Percentiles rank a stretch among this genome's conserved stretches.
Conservation (phyloP, 2,329 filamentous ascomycete genomes). For the Fusarium longipes region DNA sequence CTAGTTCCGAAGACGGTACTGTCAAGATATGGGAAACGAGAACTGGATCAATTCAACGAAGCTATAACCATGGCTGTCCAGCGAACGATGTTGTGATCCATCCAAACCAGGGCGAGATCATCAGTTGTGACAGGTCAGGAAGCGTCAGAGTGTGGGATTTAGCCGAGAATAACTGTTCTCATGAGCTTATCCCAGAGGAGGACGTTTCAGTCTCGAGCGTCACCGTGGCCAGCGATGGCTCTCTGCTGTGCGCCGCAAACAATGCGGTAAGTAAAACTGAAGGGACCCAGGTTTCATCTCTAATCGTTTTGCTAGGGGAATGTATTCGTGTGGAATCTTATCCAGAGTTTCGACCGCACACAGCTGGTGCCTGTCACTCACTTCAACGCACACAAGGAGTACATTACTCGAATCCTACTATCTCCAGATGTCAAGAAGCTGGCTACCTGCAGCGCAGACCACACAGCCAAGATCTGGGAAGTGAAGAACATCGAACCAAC, state of each 20-base stretch:
- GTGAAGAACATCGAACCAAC: conserved; percentile 75
- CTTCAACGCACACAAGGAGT: conserved; percentile 90
- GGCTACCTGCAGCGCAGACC: conserved; percentile 92
- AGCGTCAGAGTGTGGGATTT: conserved; percentile 97
- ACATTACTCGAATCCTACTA: conserved; percentile 90
- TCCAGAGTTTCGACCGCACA: conserved; percentile 84
- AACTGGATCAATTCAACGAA: conserved; percentile 86
- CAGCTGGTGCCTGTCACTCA: conserved; percentile 87
- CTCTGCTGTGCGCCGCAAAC: conserved; percentile 91
- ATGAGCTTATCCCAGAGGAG: conserved; percentile 95
- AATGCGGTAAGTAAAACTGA: conserved; percentile 72
- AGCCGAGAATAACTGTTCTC: conserved; percentile 95
- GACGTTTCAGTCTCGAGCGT: conserved; percentile 94
- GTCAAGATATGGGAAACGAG: conserved; percentile 98
- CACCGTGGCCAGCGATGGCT: conserved; percentile 94
- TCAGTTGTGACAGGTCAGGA: conserved; percentile 92
- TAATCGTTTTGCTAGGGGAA: conserved; percentile 74
- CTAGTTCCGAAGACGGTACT: conserved; percentile 93
- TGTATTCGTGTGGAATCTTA: conserved; percentile 96
- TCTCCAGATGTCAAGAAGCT: conserved; percentile 95
- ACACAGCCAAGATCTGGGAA: conserved; percentile 96
- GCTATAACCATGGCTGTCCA: conserved; percentile 88
- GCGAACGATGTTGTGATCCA: conserved; percentile 99
- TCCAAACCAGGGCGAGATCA: conserved; percentile 97
- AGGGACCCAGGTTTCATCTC: background rate